Evolutionary conservation across 306 rosid species (phyloP), one percentile per base, ranked within the genome.

Genomic region (Trifolium pratense): DNA sequence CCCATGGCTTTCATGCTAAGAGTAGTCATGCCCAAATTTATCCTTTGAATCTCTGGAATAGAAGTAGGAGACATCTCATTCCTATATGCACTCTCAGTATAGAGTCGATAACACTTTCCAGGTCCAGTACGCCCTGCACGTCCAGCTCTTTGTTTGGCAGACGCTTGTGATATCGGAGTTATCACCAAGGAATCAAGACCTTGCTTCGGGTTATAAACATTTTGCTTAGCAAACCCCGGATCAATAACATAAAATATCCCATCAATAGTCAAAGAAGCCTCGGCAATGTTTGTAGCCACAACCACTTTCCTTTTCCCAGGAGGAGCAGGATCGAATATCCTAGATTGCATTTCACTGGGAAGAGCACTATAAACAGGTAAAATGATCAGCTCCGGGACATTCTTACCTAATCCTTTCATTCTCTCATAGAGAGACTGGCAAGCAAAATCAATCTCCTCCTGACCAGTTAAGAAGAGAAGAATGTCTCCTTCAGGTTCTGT

Each of bases 111-210:
- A 69, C 98, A 92, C 42, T 89, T 87, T 23, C 96, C 98, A 56
- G 97, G 97, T 11, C 98, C 93, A 6, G 91, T 92, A 69, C 97
- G 89, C 63, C 97, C 97, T 53, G 96, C 96, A 10, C 97, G 92
- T 6, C 96, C 97, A 32, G 93, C 92, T 75, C 97, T 76, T 83
- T 92, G 97, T 79, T 83, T 86, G 72, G 97, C 98, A 21, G 98
- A 90, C 25, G 97, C 96, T 87, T 89, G 97, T 60, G 97, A 92
- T 60, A 90, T 90, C 5, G 97, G 98, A 74, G 90, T 89, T 66
- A 92, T 86, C 66, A 91, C 86, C 81, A 92, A 86, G 8, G 92
- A 80, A 80, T 90, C 96, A 51, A 92, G 87, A 52, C 98, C 97
- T 86, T 80, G 89, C 87, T 89, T 88, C 2, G 92, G 91, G 63